Evolutionary conservation across 2,329 filamentous ascomycete genomes (phyloP), one percentile per base, ranked within the genome.

Genomic region (Hypoxylon sp.): DNA sequence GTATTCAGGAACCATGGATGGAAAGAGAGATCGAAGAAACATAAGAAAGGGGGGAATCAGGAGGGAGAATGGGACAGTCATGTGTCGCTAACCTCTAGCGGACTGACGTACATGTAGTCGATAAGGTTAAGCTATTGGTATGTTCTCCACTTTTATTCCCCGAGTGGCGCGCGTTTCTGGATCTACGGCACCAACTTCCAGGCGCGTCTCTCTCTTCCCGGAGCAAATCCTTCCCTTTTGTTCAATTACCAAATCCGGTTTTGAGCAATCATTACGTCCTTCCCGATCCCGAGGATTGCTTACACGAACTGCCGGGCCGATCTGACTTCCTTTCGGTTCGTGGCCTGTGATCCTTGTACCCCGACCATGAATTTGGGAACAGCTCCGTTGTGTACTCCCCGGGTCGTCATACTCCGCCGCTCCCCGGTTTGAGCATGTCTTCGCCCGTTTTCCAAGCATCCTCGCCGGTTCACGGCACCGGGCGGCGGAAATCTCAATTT

Each of bases 401-500:
- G 45, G 45, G 41, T 48, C 45, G 43, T 65, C 48, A 30, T 38
- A 21, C 45, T 55, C 58, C 53, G 36, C 32, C 43, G 17, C 19
- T 49, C 32, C 23, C 55, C 38, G 59, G 53, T 60, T 49, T 61
- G 49, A 56, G 52, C 57, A 73, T 75, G 65, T 64, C 64, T 53
- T 67, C 61, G 21, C 66, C 52, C 72, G 76, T 25, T 56, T 80
- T 79, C 60, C 74, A 77, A 57, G 71, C 74, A n/a, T 80, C 79
- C 11, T 80, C 80, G 34, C 80, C 79, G 11, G 71, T 72, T 10
- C 75, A 76, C 36, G 76, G 75, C 41, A 72, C 72, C 13, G 77
- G 76, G 17, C 73, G 70, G 13, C 78, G 77, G 50, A 82, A 82
- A 49, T 98, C 94, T 14, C 87, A 86, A 63, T 98, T 96, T 81